Conservation (phyloP, 2,329 filamentous ascomycete genomes). For the Periglandula ipomoeae region DNA sequence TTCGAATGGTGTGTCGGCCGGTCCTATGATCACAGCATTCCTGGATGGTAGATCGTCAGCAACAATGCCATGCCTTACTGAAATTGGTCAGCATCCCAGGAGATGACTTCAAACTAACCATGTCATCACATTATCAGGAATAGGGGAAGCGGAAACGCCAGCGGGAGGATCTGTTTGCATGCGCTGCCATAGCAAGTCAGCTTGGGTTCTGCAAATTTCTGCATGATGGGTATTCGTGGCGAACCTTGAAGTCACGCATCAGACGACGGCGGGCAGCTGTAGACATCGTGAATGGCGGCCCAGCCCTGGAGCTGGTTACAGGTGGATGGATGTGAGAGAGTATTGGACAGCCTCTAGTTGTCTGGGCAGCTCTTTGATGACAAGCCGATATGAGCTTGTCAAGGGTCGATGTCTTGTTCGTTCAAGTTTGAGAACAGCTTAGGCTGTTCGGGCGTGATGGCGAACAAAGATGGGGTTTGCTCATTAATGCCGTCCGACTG, state of each 20-base stretch:
- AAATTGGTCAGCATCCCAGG: background rate
- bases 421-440: background rate
- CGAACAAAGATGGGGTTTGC: slow-evolving; percentile 16
- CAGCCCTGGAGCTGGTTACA: slow-evolving; percentile 1
- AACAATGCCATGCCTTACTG: background rate
- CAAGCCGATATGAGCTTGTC: background rate
- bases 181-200: slow-evolving; percentile 48
- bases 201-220: background rate
- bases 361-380: background rate
- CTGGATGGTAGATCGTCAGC: slow-evolving; percentile 35
- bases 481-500: slow-evolving; percentile 12
- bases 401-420: background rate
- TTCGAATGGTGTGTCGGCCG: slow-evolving; percentile 94
- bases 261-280: slow-evolving; percentile 90
- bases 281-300: slow-evolving; percentile 47
- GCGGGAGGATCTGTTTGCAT: slow-evolving; percentile 99
- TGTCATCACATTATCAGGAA: slow-evolving; percentile 95
- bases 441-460: slow-evolving; percentile 8
- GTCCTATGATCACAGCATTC: slow-evolving; percentile 98
- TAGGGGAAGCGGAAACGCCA: slow-evolving; percentile 90
- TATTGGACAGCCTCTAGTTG: background rate
- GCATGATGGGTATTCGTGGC: slow-evolving; percentile 17
- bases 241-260: slow-evolving; percentile 98
- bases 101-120: slow-evolving; percentile 56
- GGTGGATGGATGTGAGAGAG: background rate